Evolutionary conservation across 441 rosid genomes (phyloP).

Genomic region (Geranium incanum): DNA sequence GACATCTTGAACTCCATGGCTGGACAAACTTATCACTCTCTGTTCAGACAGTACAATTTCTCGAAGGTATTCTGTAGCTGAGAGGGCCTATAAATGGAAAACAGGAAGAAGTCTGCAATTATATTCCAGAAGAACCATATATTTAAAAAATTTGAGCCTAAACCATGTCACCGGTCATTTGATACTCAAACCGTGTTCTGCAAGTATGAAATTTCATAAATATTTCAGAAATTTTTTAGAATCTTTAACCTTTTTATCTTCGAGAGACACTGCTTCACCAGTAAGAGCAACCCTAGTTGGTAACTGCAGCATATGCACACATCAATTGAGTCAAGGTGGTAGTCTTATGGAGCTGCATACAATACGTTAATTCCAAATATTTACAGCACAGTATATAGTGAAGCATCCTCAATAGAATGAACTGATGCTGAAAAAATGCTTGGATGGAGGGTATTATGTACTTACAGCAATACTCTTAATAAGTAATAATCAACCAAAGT

Average conservation of each 20-base stretch:
- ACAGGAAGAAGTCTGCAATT: slow-evolving; percentile 3
- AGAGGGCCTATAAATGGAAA: slow-evolving; percentile 42
- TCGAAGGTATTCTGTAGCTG: slow-evolving; percentile 41
- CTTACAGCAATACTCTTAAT: not conserved
- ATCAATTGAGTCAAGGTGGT: slow-evolving; percentile 16
- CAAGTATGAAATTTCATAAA: not conserved
- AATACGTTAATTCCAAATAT: slow-evolving; percentile 2
- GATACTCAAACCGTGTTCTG: slow-evolving; percentile 4
- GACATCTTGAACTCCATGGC: slow-evolving; percentile 58
- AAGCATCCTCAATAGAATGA: not conserved
- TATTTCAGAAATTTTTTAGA: slow-evolving; percentile 8
- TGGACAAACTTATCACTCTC: slow-evolving; percentile 32
- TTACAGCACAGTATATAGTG: not conserved
- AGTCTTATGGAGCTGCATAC: slow-evolving; percentile 1
- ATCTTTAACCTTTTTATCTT: slow-evolving; percentile 49
- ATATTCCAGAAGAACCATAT: slow-evolving; percentile 3
- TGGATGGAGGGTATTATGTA: not conserved
- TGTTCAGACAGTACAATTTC: slow-evolving; percentile 48
- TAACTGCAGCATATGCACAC: slow-evolving; percentile 39
- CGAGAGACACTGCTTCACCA: slow-evolving; percentile 65
- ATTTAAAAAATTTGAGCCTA: slow-evolving; percentile 5
- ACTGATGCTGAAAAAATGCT: not conserved
- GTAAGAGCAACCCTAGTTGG: slow-evolving; percentile 70
- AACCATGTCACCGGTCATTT: slow-evolving; percentile 3
- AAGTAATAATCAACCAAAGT: slow-evolving; percentile 5